These are phyloP conservation scores for Porodaedalea pini DNA, from an alignment of 1,284 basidiomycete species.

Conservation along the genomic window DNA sequence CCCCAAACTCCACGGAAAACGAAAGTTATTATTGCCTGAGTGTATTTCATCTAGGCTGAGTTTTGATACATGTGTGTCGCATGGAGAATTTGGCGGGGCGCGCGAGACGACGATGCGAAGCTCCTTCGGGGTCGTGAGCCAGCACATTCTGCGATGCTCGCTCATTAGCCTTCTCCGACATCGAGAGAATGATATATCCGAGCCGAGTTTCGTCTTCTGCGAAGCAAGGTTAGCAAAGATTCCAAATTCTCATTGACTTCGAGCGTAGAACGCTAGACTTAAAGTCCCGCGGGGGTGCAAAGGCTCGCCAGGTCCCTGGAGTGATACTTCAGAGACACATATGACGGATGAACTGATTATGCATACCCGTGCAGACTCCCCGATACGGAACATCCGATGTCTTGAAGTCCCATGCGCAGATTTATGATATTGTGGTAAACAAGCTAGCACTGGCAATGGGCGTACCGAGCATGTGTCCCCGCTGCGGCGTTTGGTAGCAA, in stretches of 20 bases:
- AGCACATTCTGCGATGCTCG: neutral
- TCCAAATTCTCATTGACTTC: too few species aligned
- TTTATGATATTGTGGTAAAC: neutral
- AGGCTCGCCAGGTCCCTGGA: neutral
- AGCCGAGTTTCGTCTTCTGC: neutral
- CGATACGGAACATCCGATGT: neutral
- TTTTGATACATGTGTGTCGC: neutral
- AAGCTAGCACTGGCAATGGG: neutral
- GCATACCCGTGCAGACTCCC: neutral
- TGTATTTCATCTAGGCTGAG: neutral
- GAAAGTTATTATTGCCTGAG: neutral
- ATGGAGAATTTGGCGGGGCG: neutral
- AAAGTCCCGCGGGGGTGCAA: neutral
- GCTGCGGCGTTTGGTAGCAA: neutral
- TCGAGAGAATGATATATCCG: neutral
- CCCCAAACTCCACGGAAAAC: neutral
- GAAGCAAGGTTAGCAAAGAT: neutral
- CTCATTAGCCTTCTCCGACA: neutral
- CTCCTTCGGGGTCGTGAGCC: neutral
- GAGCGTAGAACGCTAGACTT: too few species aligned
- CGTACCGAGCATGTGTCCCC: neutral
- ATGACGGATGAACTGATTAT: neutral
- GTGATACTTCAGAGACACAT: neutral
- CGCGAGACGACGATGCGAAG: too few species aligned
- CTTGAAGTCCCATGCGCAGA: neutral